These are phyloP conservation scores for Pterula multifida DNA, from an alignment of 1,284 basidiomycete species.

Conservation along the genomic window DNA sequence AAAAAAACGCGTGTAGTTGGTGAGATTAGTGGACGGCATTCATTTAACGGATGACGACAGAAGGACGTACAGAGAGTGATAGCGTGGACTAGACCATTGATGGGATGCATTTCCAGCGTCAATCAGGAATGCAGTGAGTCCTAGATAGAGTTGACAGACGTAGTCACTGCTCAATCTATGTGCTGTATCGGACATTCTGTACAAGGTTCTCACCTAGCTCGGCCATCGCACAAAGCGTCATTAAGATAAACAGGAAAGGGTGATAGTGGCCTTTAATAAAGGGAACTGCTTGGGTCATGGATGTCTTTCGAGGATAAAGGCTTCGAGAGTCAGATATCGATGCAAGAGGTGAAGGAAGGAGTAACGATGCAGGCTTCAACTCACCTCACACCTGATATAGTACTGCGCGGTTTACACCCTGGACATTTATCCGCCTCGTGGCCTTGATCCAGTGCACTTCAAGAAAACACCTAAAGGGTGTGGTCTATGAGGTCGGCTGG, in stretches of 20 bases:
- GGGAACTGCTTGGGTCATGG: conserved; percentile 11
- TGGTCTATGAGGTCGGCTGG: no score
- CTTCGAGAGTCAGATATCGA: not conserved
- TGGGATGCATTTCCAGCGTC: conserved; percentile 46
- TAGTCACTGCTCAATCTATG: not conserved
- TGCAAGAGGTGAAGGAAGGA: not conserved
- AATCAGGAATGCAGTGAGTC: conserved; percentile 55
- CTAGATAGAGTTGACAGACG: not conserved
- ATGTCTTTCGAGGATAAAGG: conserved; percentile 1
- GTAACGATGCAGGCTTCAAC: no score
- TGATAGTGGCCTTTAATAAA: conserved; percentile 45
- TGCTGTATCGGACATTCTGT: not conserved
- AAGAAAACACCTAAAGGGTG: no score
- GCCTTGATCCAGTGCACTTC: no score
- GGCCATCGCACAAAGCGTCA: conserved; percentile 52
- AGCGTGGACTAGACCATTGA: conserved; percentile 47
- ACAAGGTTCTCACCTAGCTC: conserved; percentile 45
- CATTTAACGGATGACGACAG: not conserved
- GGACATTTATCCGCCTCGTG: no score
- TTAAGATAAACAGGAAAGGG: conserved; percentile 56
- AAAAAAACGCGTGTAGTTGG: not conserved
- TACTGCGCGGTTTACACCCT: no score
- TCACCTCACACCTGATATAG: no score
- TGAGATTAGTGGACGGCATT: no score
- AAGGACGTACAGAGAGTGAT: conserved; percentile 49